Percentiles rank a stretch among this genome's conserved stretches.
Conservation (phyloP, 805 yeast genomes). For the Saccharomycopsis malanga region DNA sequence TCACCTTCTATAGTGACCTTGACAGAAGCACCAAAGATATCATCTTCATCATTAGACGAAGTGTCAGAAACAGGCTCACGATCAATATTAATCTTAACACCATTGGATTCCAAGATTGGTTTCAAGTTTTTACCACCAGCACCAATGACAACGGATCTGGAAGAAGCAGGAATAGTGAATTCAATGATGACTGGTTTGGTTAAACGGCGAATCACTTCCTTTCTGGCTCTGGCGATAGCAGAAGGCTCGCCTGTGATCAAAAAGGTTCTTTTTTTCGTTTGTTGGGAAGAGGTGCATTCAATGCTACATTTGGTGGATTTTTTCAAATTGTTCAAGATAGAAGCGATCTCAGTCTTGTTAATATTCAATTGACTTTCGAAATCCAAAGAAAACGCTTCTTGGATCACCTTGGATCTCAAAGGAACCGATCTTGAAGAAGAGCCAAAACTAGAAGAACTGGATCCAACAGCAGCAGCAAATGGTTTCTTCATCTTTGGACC, state of each 20-base stretch:
- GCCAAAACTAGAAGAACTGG: conserved; percentile 19
- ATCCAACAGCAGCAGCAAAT: conserved; percentile 23
- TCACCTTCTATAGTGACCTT: conserved; percentile 74
- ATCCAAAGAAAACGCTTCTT: conserved; percentile 73
- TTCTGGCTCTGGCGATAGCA: conserved; percentile 61
- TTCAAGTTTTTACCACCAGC: conserved; percentile 76
- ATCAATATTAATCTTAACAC: conserved; percentile 66
- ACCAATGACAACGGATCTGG: conserved; percentile 79
- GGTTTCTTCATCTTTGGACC: conserved; percentile 24
- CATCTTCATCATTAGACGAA: conserved; percentile 47
- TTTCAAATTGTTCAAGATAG: conserved; percentile 58
- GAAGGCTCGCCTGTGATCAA: conserved; percentile 69
- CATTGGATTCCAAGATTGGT: conserved; percentile 65
- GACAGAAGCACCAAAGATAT: conserved; percentile 52
- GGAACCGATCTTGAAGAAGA: conserved; percentile 34
- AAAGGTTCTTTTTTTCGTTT: conserved; percentile 73
- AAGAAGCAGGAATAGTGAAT: conserved; percentile 66
- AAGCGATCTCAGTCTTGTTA: conserved; percentile 57
- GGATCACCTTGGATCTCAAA: conserved; percentile 53
- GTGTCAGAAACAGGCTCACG: too few relatives aligned
- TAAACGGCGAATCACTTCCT: conserved; percentile 66
- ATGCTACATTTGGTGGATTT: conserved; percentile 55
- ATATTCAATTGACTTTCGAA: conserved; percentile 60
- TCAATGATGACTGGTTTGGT: conserved; percentile 62
- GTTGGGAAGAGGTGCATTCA: conserved; percentile 75